Percentiles rank a stretch among this genome's conserved stretches.
These are phyloP conservation scores for Lachnellula subtilissima DNA, from an alignment of 2,329 filamentous ascomycete species.

Conservation along the genomic window DNA sequence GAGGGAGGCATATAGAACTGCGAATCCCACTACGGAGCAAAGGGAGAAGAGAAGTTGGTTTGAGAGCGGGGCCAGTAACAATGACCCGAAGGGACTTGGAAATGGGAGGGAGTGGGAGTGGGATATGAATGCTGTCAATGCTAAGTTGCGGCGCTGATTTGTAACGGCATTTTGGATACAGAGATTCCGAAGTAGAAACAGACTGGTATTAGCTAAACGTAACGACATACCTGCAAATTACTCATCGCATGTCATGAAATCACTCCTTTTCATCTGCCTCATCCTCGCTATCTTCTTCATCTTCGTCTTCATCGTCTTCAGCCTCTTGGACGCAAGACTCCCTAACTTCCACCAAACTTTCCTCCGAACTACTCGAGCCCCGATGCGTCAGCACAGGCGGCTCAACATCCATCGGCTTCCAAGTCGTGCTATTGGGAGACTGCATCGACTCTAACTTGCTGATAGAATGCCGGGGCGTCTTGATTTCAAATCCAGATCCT, in stretches of 20 bases:
- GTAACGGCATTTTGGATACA: not conserved
- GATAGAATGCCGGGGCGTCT: conserved; percentile 4
- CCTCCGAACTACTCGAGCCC: conserved; percentile 16
- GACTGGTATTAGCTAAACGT: not conserved
- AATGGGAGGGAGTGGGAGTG: conserved; percentile 19
- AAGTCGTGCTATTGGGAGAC: conserved; percentile 26
- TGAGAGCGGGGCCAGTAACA: conserved; percentile 23
- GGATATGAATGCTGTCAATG: conserved; percentile 8
- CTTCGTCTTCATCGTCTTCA: conserved; percentile 22
- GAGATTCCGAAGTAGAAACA: not conserved
- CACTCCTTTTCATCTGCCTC: conserved; percentile 30
- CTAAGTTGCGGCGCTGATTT: not conserved
- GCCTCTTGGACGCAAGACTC: conserved; percentile 23
- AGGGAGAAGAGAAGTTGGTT: conserved; percentile 27
- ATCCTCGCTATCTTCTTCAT: conserved; percentile 33
- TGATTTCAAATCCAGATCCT: not conserved
- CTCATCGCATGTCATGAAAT: not conserved
- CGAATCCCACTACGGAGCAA: conserved; percentile 22
- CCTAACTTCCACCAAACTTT: conserved; percentile 23
- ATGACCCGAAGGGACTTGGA: conserved; percentile 21
- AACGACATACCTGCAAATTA: not conserved
- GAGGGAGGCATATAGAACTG: conserved; percentile 28
- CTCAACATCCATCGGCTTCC: conserved; percentile 24
- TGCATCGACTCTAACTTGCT: conserved; percentile 22
- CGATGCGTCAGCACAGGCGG: conserved; percentile 19